Evolutionary conservation across 2,329 filamentous ascomycete species (phyloP).

Genomic region (Sclerotinia minor): DNA sequence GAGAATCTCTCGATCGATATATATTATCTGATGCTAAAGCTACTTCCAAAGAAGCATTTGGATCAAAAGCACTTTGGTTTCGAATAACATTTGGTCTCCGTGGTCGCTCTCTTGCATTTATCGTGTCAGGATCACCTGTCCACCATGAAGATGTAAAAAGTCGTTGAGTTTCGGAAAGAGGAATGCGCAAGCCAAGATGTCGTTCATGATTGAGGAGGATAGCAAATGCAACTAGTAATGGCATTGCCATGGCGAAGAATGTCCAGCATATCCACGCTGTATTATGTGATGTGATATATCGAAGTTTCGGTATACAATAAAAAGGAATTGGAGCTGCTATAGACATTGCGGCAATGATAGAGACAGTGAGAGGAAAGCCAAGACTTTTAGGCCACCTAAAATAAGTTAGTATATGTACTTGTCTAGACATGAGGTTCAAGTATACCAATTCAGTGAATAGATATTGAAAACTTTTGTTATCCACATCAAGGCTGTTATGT

Average conservation of each 20-base stretch:
- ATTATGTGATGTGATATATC: constrained; percentile 60
- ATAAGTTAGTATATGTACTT: background rate
- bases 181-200: constrained; percentile 60
- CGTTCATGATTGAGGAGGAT: constrained; percentile 65
- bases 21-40: constrained; percentile 35
- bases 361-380: constrained; percentile 64
- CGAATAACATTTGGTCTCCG: constrained; percentile 43
- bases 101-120: constrained; percentile 45
- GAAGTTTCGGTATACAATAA: constrained; percentile 55
- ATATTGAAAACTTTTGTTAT: constrained; percentile 72
- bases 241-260: constrained; percentile 68
- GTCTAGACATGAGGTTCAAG: background rate
- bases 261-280: constrained; percentile 70
- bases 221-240: constrained; percentile 63
- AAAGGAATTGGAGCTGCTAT: constrained; percentile 60
- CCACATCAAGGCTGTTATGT: constrained; percentile 66
- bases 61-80: constrained; percentile 37
- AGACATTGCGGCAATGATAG: constrained; percentile 60
- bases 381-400: constrained; percentile 60
- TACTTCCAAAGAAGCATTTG: constrained; percentile 40
- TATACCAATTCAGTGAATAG: constrained; percentile 65
- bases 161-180: constrained; percentile 65
- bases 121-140: constrained; percentile 55
- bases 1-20: constrained; percentile 28
- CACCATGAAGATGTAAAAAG: constrained; percentile 68